Conservation (phyloP, 805 yeast genomes). For the Candida taoyuanica region DNA sequence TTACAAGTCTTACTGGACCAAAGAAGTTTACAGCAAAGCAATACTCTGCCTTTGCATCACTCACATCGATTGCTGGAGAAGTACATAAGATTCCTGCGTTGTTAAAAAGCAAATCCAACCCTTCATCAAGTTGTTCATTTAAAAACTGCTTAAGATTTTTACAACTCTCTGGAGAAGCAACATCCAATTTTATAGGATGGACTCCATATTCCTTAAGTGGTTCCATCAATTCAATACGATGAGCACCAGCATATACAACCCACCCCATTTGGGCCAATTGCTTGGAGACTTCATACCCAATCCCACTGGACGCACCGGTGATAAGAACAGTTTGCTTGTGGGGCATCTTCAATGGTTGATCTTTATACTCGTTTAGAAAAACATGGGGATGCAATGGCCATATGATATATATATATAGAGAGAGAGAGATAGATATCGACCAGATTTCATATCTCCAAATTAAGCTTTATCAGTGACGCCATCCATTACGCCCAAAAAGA, state of each 20-base stretch:
- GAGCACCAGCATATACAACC: constrained; percentile 68
- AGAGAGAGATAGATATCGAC: no score
- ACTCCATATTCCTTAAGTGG: constrained; percentile 39
- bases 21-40: constrained; percentile 63
- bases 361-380: no score
- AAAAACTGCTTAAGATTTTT: constrained; percentile 38
- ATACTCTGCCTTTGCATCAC: constrained; percentile 46
- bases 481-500: no score
- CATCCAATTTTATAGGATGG: constrained; percentile 50
- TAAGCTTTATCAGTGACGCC: no score
- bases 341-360: no score
- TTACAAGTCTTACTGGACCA: constrained; percentile 60
- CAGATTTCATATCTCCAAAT: no score
- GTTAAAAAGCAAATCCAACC: constrained; percentile 59
- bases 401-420: no score
- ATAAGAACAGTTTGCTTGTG: constrained; percentile 42
- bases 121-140: constrained; percentile 35
- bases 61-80: constrained; percentile 63
- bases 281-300: constrained; percentile 45
- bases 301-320: constrained; percentile 56
- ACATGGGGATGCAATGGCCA: no score
- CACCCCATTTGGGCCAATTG: constrained; percentile 49
- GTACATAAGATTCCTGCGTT: constrained; percentile 79
- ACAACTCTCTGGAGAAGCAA: constrained; percentile 47
- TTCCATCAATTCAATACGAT: constrained; percentile 59